phyloP scores from a whole-genome alignment of 2,329 filamentous ascomycete genomes.

The Fusarium coicis region DNA sequence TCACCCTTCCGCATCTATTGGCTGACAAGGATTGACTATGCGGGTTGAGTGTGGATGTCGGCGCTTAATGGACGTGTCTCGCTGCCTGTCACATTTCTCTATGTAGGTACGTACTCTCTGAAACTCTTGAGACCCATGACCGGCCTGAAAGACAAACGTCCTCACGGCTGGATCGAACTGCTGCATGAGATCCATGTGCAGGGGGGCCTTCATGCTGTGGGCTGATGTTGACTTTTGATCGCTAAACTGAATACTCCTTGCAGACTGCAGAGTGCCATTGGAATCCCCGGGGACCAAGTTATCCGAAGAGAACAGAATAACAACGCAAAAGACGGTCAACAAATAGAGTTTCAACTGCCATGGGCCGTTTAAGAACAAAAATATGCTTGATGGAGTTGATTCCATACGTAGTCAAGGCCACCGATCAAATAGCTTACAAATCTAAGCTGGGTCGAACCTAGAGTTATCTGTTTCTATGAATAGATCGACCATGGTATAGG shows the following conservation, averaged over 20 bases:
- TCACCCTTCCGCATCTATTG: conserved; percentile 29
- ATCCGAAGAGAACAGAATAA: not conserved
- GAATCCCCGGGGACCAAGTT: not conserved
- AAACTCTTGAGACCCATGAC: conserved; percentile 22
- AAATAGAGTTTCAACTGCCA: not conserved
- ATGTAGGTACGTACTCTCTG: not conserved
- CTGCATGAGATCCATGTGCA: conserved; percentile 33
- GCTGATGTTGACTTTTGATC: conserved; percentile 28
- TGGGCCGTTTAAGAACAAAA: not conserved
- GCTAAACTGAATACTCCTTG: not conserved
- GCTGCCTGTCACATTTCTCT: conserved; percentile 35
- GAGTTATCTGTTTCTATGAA: not conserved
- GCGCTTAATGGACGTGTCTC: conserved; percentile 42
- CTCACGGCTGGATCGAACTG: conserved; percentile 27
- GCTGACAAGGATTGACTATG: conserved; percentile 27
- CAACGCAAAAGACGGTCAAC: conserved; percentile 31
- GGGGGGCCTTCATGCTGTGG: conserved; percentile 23
- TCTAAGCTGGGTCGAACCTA: not conserved
- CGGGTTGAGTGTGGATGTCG: conserved; percentile 40
- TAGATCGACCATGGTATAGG: not conserved
- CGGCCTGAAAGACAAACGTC: conserved; percentile 15
- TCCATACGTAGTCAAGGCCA: not conserved
- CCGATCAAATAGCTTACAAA: not conserved
- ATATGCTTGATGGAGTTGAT: not conserved
- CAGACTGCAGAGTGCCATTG: not conserved